phyloP scores from a whole-genome alignment of 768 basidiomycete species.

The Naganishia vaughanmartiniae region DNA sequence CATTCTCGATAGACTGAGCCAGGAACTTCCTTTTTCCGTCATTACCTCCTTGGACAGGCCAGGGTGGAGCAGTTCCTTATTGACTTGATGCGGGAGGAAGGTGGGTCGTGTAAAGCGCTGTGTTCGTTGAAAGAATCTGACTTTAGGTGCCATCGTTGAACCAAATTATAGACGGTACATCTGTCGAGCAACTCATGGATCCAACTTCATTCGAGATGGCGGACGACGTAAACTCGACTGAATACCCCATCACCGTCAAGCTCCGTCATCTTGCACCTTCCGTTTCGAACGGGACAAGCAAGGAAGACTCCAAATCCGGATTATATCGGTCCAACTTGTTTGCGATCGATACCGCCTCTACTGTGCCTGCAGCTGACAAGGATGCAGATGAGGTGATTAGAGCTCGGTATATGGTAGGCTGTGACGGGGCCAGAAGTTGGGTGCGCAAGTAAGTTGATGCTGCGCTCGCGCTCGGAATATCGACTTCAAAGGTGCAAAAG shows the following conservation, averaged over 20 bases:
- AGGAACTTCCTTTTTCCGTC: slow-evolving; percentile 25
- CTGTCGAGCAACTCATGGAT: slow-evolving; percentile 23
- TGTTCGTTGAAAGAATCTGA: too few relatives aligned
- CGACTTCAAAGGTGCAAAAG: too few relatives aligned
- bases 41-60: slow-evolving; percentile 25
- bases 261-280: slow-evolving; percentile 15
- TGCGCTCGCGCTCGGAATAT: too few relatives aligned
- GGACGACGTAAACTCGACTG: neutral
- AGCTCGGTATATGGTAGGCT: slow-evolving; percentile 23
- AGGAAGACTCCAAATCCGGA: slow-evolving; percentile 20
- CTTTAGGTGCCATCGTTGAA: neutral
- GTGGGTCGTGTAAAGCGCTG: neutral
- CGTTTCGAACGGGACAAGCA: neutral
- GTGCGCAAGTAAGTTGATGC: slow-evolving; percentile 19
- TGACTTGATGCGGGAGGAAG: slow-evolving; percentile 11
- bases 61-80: slow-evolving; percentile 25
- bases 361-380: neutral
- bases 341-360: neutral
- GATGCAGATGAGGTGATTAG: slow-evolving; percentile 6
- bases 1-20: slow-evolving; percentile 10
- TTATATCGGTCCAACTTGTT: slow-evolving; percentile 30
- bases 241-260: slow-evolving; percentile 27
- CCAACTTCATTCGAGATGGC: slow-evolving; percentile 12
- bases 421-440: slow-evolving; percentile 30
- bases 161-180: slow-evolving; percentile 1